Percentiles rank a stretch among this genome's conserved stretches.
These are phyloP conservation scores for Auricularia cornea DNA, from an alignment of 768 basidiomycete species.

Conservation along the genomic window DNA sequence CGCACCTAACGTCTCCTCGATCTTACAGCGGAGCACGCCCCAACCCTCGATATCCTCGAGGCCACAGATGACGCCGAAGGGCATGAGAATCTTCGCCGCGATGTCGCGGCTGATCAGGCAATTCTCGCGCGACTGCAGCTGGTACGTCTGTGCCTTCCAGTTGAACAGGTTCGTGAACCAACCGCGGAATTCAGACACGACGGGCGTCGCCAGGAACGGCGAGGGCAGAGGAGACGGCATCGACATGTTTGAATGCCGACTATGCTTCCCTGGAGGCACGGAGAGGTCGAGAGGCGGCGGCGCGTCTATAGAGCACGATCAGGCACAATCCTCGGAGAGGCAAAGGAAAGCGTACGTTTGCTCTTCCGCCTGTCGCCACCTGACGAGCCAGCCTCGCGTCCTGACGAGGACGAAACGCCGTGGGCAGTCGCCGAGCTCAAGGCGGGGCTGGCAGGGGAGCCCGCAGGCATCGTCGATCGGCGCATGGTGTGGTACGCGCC, in stretches of 20 bases:
- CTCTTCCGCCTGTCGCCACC: slow-evolving; percentile 29
- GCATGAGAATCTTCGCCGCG: slow-evolving; percentile 53
- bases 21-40: slow-evolving; percentile 41
- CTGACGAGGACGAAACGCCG: slow-evolving; percentile 17
- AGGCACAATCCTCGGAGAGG: not conserved
- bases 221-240: slow-evolving; percentile 7
- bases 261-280: not conserved
- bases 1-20: slow-evolving; percentile 29
- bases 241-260: slow-evolving; percentile 28
- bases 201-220: slow-evolving; percentile 31
- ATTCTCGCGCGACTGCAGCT: slow-evolving; percentile 50
- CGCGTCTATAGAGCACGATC: slow-evolving; percentile 3
- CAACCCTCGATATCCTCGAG: slow-evolving; percentile 44
- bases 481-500: not conserved
- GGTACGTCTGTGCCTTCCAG: slow-evolving; percentile 62
- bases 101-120: slow-evolving; percentile 49
- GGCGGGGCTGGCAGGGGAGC: not conserved
- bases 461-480: not conserved
- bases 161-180: slow-evolving; percentile 97
- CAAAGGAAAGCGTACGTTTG: slow-evolving; percentile 38
- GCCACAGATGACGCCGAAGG: slow-evolving; percentile 53
- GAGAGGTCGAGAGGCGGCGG: slow-evolving; percentile 53
- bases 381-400: slow-evolving; percentile 18
- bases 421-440: not conserved
- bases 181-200: slow-evolving; percentile 74